Base-by-base conservation (phyloP, 2,329 filamentous ascomycete species). In the Karstenula rhodostoma region DNA sequence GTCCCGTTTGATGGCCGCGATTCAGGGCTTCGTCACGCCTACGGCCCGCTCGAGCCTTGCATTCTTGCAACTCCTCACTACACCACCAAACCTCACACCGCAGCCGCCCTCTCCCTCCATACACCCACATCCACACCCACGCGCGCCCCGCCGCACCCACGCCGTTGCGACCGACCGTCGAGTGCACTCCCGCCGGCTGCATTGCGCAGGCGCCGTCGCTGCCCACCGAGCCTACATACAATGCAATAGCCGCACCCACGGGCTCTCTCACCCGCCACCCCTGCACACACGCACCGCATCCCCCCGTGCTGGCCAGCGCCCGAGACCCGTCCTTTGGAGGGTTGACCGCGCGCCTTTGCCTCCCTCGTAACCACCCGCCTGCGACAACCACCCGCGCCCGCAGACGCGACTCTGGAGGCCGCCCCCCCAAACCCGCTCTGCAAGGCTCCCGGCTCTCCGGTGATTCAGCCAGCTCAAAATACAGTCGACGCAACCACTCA, bases 401-500 rank as follows among this genome's bases (percentile, higher is more conserved):
- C 48, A 23, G 19, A 47, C 53, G 25, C 23, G 22, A 19, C 44
- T 8, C 32, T 29, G 33, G 58, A 53, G 50, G 47, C 54, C 57
- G 35, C 57, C 50, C 48, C 50, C 48, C 23, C 35, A 49, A 40
- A 53, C 0, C 29, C 27, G 33, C 43, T 15, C 23, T 33, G 57
- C 29, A 29, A 40, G 50, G 42, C 56, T 53, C 44, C 49, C 46
- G 33, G 13, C 27, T 35, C 13, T 13, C 15, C 48, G 23, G 15
- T 51, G 35, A 46, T 33, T 17, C 37, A 43, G 52, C 25, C 29
- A 53, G 33, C 50, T 56, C 66, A 67, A 62, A 49, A 70, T 66
- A 67, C 59, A 57, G 60, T 60, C 63, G 57, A 63, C 68, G 59
- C 60, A 64, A 19, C 10, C 47, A 5, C 49, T 40, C 40, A 32